These are phyloP conservation scores for Cordyceps cicadae DNA, from an alignment of 2,329 filamentous ascomycete species.

Conservation along the genomic window DNA sequence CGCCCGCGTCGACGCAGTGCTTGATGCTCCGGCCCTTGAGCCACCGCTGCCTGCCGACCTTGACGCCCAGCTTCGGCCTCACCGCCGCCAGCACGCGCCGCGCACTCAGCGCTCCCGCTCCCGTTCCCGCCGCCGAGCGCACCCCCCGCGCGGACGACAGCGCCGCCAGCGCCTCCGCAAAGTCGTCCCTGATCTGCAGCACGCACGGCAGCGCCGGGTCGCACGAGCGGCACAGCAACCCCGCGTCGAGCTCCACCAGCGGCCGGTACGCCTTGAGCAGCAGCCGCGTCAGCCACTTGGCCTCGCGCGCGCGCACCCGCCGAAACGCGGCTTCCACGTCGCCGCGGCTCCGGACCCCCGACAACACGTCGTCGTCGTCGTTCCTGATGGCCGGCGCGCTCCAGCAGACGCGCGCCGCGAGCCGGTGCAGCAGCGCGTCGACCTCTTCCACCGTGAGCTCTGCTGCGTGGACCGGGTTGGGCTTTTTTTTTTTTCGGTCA, in stretches of 20 bases:
- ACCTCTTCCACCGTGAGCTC: conserved; percentile 63
- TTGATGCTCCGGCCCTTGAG: conserved; percentile 63
- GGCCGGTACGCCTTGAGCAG: conserved; percentile 70
- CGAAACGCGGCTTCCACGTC: too few species aligned
- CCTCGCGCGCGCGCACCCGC: conserved; percentile 56
- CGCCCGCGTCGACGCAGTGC: conserved; percentile 60
- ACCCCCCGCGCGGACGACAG: conserved; percentile 31
- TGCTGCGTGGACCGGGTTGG: conserved; percentile 29
- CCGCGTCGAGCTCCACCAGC: conserved; percentile 49
- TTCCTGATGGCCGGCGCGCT: conserved; percentile 55
- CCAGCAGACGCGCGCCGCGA: conserved; percentile 62
- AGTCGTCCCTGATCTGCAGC: conserved; percentile 61
- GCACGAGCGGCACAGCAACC: conserved; percentile 48
- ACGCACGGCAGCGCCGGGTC: conserved; percentile 64
- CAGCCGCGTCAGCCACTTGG: conserved; percentile 80
- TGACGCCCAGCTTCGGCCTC: conserved; percentile 49
- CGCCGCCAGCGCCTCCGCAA: conserved; percentile 50
- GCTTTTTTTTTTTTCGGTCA: conserved; percentile 29
- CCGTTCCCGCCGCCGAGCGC: background rate
- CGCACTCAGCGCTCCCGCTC: conserved; percentile 10
- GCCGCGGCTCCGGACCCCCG: too few species aligned
- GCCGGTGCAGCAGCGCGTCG: conserved; percentile 52
- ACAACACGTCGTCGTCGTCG: too few species aligned
- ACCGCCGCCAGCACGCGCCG: conserved; percentile 25
- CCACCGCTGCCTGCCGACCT: conserved; percentile 57